These are phyloP conservation scores for Penicillium sp. DNA, from an alignment of 2,329 filamentous ascomycete genomes.

Conservation along the genomic window DNA sequence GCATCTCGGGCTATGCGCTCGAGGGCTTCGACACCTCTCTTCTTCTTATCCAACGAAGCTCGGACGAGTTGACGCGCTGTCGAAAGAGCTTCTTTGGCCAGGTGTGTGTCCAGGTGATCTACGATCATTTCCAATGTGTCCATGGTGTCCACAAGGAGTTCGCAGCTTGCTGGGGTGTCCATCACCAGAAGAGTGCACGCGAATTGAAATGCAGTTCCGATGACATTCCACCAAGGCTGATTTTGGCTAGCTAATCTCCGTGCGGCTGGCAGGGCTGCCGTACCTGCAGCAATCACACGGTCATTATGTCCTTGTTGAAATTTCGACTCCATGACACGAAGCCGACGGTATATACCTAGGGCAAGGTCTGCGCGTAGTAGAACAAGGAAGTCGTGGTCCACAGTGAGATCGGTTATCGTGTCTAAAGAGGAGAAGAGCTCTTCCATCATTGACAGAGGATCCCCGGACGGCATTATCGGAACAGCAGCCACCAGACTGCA, in stretches of 20 bases:
- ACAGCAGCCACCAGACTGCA: conserved; percentile 14
- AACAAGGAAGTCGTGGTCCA: conserved; percentile 32
- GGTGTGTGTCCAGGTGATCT: conserved; percentile 29
- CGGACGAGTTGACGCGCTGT: conserved; percentile 15
- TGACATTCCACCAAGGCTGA: conserved; percentile 46
- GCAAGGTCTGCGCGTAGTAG: conserved; percentile 30
- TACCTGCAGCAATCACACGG: conserved; percentile 36
- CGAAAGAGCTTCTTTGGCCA: conserved; percentile 15
- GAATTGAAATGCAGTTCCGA: conserved; percentile 44
- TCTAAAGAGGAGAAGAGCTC: conserved; percentile 10
- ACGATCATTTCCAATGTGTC: conserved; percentile 40
- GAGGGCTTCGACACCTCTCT: conserved; percentile 12
- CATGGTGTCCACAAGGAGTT: conserved; percentile 37
- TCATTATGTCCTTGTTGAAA: conserved; percentile 39
- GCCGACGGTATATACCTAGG: conserved; percentile 40
- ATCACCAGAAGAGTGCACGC: conserved; percentile 43
- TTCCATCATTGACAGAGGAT: conserved; percentile 3
- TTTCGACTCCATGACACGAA: conserved; percentile 40
- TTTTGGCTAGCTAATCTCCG: conserved; percentile 32
- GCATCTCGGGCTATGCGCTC: conserved; percentile 10
- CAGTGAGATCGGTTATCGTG: conserved; percentile 7
- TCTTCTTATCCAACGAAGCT: conserved; percentile 15
- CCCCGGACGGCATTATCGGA: conserved; percentile 2
- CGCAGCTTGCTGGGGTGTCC: conserved; percentile 37
- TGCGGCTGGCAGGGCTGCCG: conserved; percentile 34